A percentile compares a stretch with the other conserved stretches of the same genome.
Evolutionary conservation across 768 basidiomycete genomes (phyloP).

Genomic region (Basidioascus undulatus): DNA sequence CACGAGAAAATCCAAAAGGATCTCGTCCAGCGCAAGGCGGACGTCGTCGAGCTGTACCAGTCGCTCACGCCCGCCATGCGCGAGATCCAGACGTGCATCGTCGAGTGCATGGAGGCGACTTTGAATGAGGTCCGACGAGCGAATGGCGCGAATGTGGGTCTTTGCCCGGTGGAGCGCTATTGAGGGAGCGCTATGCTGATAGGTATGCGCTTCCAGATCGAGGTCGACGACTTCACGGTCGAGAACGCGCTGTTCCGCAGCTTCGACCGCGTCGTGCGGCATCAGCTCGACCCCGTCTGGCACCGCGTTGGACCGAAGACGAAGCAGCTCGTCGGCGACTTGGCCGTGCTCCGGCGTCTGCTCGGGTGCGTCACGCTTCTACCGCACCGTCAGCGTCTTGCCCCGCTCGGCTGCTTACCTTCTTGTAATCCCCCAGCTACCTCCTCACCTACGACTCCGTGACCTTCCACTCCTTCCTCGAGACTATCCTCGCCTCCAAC

Average conservation of each 20-base stretch:
- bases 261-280: conserved; percentile 68
- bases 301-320: conserved; percentile 85
- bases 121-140: conserved; percentile 50
- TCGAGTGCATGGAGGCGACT: conserved; percentile 82
- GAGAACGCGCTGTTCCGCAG: conserved; percentile 85
- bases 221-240: conserved; percentile 74
- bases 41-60: conserved; percentile 78
- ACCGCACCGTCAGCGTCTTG: conserved; percentile 1
- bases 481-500: conserved; percentile 52
- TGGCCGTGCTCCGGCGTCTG: conserved; percentile 58
- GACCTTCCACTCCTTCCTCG: conserved; percentile 73
- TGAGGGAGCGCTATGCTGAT: too few species aligned
- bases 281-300: conserved; percentile 82
- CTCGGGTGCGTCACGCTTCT: conserved; percentile 31
- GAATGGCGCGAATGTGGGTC: too few species aligned
- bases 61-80: conserved; percentile 61
- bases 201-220: conserved; percentile 32
- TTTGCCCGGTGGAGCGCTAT: not conserved
- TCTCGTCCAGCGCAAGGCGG: conserved; percentile 58
- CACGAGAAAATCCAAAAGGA: conserved; percentile 66
- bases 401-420: not conserved
- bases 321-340: conserved; percentile 69
- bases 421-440: conserved; percentile 27
- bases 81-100: conserved; percentile 75
- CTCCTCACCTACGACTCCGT: conserved; percentile 75